Percentiles rank a stretch among this genome's conserved stretches.
Conservation (phyloP, 345 rosid genomes). For the Camelina sativa region DNA sequence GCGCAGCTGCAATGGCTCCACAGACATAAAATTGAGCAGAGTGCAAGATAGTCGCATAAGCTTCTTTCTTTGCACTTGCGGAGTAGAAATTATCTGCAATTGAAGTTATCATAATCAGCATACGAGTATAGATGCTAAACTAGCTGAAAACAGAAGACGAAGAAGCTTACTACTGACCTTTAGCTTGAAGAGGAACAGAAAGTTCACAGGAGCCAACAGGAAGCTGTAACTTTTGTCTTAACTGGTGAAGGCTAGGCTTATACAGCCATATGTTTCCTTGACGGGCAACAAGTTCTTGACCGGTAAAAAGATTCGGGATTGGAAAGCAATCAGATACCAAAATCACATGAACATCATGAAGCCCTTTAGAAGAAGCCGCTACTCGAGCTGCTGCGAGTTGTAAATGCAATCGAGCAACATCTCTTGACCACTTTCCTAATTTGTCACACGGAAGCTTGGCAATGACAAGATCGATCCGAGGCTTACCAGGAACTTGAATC, state of each 20-base stretch:
- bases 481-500: conserved; percentile 70
- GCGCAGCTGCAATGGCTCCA: conserved; percentile 89
- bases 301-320: conserved; percentile 74
- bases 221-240: conserved; percentile 71
- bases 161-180: conserved; percentile 56
- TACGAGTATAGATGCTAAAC: not conserved
- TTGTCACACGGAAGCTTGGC: conserved; percentile 85
- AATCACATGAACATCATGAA: conserved; percentile 71
- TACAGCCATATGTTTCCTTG: conserved; percentile 79
- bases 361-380: conserved; percentile 76
- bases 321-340: conserved; percentile 77
- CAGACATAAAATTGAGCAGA: conserved; percentile 84
- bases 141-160: not conserved
- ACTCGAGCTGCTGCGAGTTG: conserved; percentile 85
- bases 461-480: conserved; percentile 70
- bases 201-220: conserved; percentile 93
- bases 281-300: conserved; percentile 68
- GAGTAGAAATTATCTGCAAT: conserved; percentile 71
- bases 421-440: conserved; percentile 76
- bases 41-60: conserved; percentile 86
- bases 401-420: conserved; percentile 80
- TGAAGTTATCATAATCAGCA: conserved; percentile 9
- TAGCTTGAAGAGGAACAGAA: conserved; percentile 77
- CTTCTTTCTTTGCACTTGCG: conserved; percentile 65
- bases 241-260: conserved; percentile 59